Evolutionary conservation across 805 yeast genomes (phyloP), one percentile per base, ranked within the genome.

Genomic region (Starmera quercuum): DNA sequence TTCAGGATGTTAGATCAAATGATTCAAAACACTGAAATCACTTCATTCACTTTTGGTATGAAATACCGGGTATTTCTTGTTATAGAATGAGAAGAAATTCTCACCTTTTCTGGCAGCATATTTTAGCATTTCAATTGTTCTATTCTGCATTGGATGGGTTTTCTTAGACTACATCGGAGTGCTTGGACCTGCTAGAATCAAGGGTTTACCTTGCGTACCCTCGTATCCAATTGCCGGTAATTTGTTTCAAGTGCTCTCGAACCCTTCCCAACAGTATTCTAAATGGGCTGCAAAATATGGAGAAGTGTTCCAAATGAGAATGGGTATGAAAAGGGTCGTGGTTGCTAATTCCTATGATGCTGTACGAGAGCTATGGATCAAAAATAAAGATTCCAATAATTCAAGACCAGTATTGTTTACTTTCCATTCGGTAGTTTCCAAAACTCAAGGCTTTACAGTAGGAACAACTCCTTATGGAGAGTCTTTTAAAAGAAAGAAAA

Each of bases 401-500:
- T 82, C 90, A 2, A 59, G 94, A 27, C 92, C 92, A 0, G 54
- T 65, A 15, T 61, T 71, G 34, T 73, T 72, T 52, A 79, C 87
- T 2, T 83, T 83, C 56, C 92, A 83, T 55, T 59, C 64, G 14
- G 63, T 81, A 3, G 61, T 81, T 28, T 67, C 81, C 0, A 54
- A 63, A 17, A 64, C 72, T 0, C 75, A 69, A 35, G 75, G 80
- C 0, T 73, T 66, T 42, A 78, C 85, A 0, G 63, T 78, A 13
- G 85, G 85, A 0, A 73, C 83, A 2, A 77, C 83, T 0, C 84
- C 84, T 1, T 66, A 61, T 37, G 71, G 79, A 2, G 55, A 51
- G 0, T 58, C 72, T 2, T 78, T 59, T 42, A 54, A 60, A 31
- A 55, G 51, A 31, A 66, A 69, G 48, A 67, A 74, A 45, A 75